Evolutionary conservation across 2,329 filamentous ascomycete species (phyloP).

Genomic region (Endoconidiophora laricicola): DNA sequence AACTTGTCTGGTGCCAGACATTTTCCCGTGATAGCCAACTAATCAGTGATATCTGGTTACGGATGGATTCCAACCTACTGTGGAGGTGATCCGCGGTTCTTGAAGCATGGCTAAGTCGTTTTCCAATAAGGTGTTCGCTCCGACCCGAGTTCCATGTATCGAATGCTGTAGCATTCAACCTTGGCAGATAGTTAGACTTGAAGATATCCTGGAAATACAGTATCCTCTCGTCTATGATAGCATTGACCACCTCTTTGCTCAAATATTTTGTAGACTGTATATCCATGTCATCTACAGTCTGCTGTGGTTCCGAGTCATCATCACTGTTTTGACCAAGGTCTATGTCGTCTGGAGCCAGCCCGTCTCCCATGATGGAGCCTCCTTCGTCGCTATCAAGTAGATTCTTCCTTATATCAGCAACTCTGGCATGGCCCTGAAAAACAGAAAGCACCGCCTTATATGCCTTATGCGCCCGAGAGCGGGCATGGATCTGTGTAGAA

Average conservation of each 20-base stretch:
- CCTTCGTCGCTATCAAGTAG: constrained; percentile 11
- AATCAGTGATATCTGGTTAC: constrained; percentile 32
- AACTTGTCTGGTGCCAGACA: constrained; percentile 37
- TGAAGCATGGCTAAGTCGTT: constrained; percentile 29
- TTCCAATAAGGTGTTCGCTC: not conserved
- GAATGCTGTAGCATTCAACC: constrained; percentile 7
- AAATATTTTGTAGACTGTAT: constrained; percentile 22
- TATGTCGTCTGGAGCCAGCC: constrained; percentile 13
- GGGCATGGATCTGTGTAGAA: constrained; percentile 20
- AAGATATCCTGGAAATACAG: constrained; percentile 2
- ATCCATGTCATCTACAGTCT: constrained; percentile 32
- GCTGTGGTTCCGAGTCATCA: constrained; percentile 25
- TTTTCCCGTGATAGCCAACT: constrained; percentile 36
- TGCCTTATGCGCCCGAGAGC: constrained; percentile 29
- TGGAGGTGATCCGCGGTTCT: constrained; percentile 26
- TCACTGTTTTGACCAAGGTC: constrained; percentile 21
- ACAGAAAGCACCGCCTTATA: constrained; percentile 25
- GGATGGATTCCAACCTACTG: constrained; percentile 37
- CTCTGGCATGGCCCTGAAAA: constrained; percentile 17
- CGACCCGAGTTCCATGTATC: constrained; percentile 9
- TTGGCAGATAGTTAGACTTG: constrained; percentile 7
- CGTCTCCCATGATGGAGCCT: constrained; percentile 5
- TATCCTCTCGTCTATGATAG: constrained; percentile 11
- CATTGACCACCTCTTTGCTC: constrained; percentile 3
- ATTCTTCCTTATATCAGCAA: constrained; percentile 12